These are phyloP conservation scores for Lentinus brumalis DNA, from an alignment of 768 basidiomycete genomes.

Conservation along the genomic window DNA sequence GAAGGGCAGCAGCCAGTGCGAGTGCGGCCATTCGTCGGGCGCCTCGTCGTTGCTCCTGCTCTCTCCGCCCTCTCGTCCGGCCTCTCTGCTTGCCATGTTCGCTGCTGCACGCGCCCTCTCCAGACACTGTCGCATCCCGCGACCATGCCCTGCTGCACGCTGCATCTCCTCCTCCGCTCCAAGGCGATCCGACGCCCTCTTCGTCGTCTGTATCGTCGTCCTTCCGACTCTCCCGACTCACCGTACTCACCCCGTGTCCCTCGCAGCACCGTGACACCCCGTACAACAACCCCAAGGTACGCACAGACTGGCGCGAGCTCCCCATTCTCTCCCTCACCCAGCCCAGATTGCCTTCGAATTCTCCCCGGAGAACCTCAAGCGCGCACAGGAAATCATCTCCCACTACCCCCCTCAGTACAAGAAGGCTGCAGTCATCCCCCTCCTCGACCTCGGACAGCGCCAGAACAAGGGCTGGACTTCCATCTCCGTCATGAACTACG, in stretches of 20 bases:
- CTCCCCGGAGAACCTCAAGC: constrained; percentile 76
- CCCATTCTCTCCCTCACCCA: neutral
- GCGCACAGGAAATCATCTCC: constrained; percentile 86
- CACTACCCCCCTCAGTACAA: constrained; percentile 97
- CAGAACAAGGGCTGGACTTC: constrained; percentile 99
- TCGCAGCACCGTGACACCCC: constrained; percentile 89
- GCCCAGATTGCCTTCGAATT: constrained; percentile 89
- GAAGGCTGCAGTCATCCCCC: constrained; percentile 96
- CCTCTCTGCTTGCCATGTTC: constrained; percentile 22
- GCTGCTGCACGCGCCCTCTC: constrained; percentile 26
- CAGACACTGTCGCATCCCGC: constrained; percentile 16
- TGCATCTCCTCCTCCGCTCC: constrained; percentile 41
- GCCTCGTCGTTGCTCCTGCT: neutral
- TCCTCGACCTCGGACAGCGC: constrained; percentile 93
- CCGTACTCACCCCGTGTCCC: constrained; percentile 5
- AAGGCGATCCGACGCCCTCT: constrained; percentile 79
- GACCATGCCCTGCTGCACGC: constrained; percentile 17
- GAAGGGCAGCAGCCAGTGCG: constrained; percentile 1
- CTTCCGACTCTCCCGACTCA: constrained; percentile 45
- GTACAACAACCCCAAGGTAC: constrained; percentile 92
- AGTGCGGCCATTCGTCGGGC: constrained; percentile 11
- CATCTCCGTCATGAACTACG: constrained; percentile 98
- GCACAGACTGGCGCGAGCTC: neutral
- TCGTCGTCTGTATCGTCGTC: constrained; percentile 70
- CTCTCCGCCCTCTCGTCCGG: neutral